phyloP scores from a whole-genome alignment of 192 early-diverging fungal genomes.

The Neocallimastix lanati region DNA sequence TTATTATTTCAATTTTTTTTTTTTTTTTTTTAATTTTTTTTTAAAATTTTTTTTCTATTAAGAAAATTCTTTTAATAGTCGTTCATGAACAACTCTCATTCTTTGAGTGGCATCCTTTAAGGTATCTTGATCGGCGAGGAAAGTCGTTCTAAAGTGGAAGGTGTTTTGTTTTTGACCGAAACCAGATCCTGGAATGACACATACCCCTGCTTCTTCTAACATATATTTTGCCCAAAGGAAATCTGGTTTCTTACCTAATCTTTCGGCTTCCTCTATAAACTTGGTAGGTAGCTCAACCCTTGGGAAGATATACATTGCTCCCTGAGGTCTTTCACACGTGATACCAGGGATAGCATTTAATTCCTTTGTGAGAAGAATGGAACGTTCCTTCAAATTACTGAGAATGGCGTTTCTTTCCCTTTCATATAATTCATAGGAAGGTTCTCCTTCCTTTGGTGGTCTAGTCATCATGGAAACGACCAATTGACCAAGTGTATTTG shows the following conservation, averaged over 20 bases:
- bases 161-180: conserved; percentile 79
- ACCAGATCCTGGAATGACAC: conserved; percentile 87
- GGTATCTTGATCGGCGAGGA: neutral
- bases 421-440: conserved; percentile 53
- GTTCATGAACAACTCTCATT: neutral
- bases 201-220: conserved; percentile 88
- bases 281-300: conserved; percentile 49
- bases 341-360: conserved; percentile 71
- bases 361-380: conserved; percentile 43
- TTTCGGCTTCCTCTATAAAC: conserved; percentile 58
- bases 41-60: too few relatives aligned
- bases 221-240: conserved; percentile 77
- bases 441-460: conserved; percentile 65
- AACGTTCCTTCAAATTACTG: conserved; percentile 47
- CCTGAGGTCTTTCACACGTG: conserved; percentile 65
- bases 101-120: neutral
- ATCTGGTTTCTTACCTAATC: conserved; percentile 57
- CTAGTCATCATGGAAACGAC: conserved; percentile 85
- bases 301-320: conserved; percentile 97
- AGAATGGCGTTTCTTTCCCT: conserved; percentile 54
- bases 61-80: neutral
- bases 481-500: conserved; percentile 86
- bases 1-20: too few relatives aligned
- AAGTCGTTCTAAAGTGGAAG: conserved; percentile 62
- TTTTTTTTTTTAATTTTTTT: too few relatives aligned